These are phyloP conservation scores for Neofusicoccum kwambonambiense DNA, from an alignment of 2,329 filamentous ascomycete species.

Conservation along the genomic window DNA sequence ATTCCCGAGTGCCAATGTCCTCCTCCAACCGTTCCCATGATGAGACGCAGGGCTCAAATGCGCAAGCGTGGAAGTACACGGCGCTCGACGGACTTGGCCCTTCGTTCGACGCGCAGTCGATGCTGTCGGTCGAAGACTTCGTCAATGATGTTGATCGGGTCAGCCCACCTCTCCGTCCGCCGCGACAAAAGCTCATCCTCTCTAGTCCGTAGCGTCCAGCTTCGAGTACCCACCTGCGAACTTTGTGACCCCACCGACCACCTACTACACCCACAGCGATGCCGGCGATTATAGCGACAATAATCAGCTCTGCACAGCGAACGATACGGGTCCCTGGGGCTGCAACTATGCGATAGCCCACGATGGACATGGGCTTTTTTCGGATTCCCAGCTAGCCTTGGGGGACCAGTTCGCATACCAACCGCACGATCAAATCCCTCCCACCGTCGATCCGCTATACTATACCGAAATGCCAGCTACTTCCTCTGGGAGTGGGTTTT, in stretches of 20 bases:
- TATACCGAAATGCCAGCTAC: not conserved
- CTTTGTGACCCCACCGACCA: not conserved
- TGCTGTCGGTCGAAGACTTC: not conserved
- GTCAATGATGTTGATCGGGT: not conserved
- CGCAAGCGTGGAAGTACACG: not conserved
- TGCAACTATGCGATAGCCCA: not conserved
- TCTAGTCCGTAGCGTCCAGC: not conserved
- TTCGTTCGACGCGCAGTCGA: not conserved
- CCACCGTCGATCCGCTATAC: not conserved
- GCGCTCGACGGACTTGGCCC: not conserved
- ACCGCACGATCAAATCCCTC: not conserved
- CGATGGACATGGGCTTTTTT: not conserved
- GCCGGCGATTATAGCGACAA: not conserved
- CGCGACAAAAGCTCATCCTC: not conserved
- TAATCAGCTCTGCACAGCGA: not conserved
- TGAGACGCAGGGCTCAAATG: not conserved
- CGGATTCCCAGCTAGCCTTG: too few species aligned
- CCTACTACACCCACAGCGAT: not conserved
- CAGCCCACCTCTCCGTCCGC: not conserved
- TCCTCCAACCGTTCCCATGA: not conserved
- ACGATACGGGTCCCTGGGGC: not conserved
- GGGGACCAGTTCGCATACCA: not conserved
- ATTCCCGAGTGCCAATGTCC: not conserved
- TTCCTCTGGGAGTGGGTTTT: not conserved
- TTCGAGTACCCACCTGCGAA: not conserved